These are phyloP conservation scores for Entophlyctis helioformis DNA, from an alignment of 192 early-diverging fungal species.

Conservation along the genomic window DNA sequence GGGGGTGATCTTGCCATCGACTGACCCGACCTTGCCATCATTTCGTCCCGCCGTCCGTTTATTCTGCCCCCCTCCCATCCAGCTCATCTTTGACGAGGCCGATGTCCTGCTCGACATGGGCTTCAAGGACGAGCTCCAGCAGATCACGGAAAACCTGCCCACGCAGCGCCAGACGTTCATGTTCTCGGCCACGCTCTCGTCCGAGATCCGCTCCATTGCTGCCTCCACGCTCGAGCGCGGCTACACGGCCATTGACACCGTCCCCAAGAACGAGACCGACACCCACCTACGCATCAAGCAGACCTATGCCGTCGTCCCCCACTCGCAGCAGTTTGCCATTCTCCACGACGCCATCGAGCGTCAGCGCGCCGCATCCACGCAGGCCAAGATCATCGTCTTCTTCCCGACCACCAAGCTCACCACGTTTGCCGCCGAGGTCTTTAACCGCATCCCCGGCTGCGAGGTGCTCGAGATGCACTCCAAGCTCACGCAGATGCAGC, in stretches of 20 bases:
- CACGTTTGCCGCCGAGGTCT: slow-evolving; percentile 46
- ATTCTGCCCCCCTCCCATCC: too few relatives aligned
- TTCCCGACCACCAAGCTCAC: slow-evolving; percentile 68
- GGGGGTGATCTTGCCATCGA: too few relatives aligned
- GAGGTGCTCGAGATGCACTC: slow-evolving; percentile 64
- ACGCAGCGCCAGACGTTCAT: slow-evolving; percentile 73
- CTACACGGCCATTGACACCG: slow-evolving; percentile 67
- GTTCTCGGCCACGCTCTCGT: slow-evolving; percentile 84
- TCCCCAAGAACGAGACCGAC: slow-evolving; percentile 72
- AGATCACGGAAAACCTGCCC: slow-evolving; percentile 50
- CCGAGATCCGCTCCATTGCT: slow-evolving; percentile 57
- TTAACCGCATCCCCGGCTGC: slow-evolving; percentile 31
- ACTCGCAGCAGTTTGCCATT: slow-evolving; percentile 43
- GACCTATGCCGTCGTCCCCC: slow-evolving; percentile 54
- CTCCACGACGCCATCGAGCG: slow-evolving; percentile 55
- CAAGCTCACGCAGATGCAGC: slow-evolving; percentile 58
- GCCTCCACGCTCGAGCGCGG: slow-evolving; percentile 45
- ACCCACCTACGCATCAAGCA: slow-evolving; percentile 75
- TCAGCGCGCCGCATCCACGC: slow-evolving; percentile 38
- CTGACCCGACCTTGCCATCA: too few relatives aligned
- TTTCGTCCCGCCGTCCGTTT: too few relatives aligned
- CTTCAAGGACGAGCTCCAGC: slow-evolving; percentile 65
- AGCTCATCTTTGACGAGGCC: slow-evolving; percentile 86
- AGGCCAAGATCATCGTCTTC: slow-evolving; percentile 85
- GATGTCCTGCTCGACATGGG: slow-evolving; percentile 94